These are phyloP conservation scores for Citeromyces matritensis DNA, from an alignment of 805 yeast species.

Conservation along the genomic window DNA sequence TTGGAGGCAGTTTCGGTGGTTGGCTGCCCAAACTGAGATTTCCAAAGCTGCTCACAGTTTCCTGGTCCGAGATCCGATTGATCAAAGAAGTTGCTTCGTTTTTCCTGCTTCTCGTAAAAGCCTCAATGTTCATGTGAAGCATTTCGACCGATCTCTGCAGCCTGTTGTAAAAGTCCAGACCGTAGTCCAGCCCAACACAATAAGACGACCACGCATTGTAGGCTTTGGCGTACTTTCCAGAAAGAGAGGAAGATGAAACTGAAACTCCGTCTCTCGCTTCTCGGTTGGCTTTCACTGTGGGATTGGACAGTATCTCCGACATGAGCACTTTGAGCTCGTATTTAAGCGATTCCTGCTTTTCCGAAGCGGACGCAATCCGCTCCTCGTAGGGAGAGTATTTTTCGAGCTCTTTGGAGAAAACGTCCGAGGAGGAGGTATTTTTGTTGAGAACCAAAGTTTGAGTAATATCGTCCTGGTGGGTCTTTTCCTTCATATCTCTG, in stretches of 20 bases:
- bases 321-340: slow-evolving; percentile 24
- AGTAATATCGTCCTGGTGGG: slow-evolving; percentile 77
- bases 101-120: slow-evolving; percentile 12
- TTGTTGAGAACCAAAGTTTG: slow-evolving; percentile 55
- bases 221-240: slow-evolving; percentile 28
- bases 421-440: slow-evolving; percentile 16
- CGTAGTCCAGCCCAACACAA: slow-evolving; percentile 42
- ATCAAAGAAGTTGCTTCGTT: slow-evolving; percentile 9
- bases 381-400: slow-evolving; percentile 61
- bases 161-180: slow-evolving; percentile 46
- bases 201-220: slow-evolving; percentile 44
- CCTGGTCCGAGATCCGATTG: slow-evolving; percentile 8
- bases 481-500: slow-evolving; percentile 48
- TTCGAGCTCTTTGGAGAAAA: slow-evolving; percentile 58
- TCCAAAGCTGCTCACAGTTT: slow-evolving; percentile 4
- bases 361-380: slow-evolving; percentile 54
- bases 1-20: slow-evolving; percentile 10
- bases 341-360: slow-evolving; percentile 42
- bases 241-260: slow-evolving; percentile 19
- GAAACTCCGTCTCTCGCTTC: slow-evolving; percentile 23
- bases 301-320: slow-evolving; percentile 26
- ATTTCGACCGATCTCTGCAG: slow-evolving; percentile 19
- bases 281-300: slow-evolving; percentile 26
- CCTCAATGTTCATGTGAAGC: slow-evolving; percentile 11
- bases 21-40: background rate